Conservation (phyloP, 371 early-diverging fungal species). For the Quaeritorhiza haematococci region DNA sequence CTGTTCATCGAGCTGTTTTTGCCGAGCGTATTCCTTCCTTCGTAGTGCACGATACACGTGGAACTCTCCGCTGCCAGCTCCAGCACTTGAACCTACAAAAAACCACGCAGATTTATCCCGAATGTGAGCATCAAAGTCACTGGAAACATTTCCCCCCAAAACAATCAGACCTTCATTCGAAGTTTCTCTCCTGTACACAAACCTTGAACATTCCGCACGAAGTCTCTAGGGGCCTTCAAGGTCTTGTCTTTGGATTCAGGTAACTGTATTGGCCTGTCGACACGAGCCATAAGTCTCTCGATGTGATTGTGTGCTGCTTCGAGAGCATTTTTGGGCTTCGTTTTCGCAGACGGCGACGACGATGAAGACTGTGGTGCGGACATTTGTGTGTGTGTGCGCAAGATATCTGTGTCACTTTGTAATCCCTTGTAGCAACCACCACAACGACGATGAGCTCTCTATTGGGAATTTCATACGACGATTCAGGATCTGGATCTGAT, state of each 20-base stretch:
- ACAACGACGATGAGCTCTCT: too few relatives aligned
- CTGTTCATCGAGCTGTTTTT: conserved; percentile 72
- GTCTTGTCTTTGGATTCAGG: conserved; percentile 49
- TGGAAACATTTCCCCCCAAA: not conserved
- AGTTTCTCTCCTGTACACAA: not conserved
- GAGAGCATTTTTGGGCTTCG: too few relatives aligned
- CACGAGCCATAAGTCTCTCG: conserved; percentile 66
- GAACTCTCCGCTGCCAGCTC: conserved; percentile 95
- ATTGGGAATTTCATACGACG: too few relatives aligned
- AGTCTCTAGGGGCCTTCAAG: conserved; percentile 65
- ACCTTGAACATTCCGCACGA: conserved; percentile 77
- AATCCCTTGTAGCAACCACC: too few relatives aligned
- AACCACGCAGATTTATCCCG: not conserved
- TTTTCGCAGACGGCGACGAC: too few relatives aligned
- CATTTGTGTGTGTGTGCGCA: too few relatives aligned
- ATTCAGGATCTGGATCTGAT: too few relatives aligned
- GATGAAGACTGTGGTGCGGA: too few relatives aligned
- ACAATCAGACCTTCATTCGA: not conserved
- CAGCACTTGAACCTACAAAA: conserved; percentile 78
- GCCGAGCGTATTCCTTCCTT: conserved; percentile 78
- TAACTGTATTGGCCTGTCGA: conserved; percentile 74
- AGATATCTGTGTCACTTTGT: too few relatives aligned
- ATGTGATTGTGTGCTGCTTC: too few relatives aligned
- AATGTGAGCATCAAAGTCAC: conserved; percentile 2
- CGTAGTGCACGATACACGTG: conserved; percentile 88